phyloP scores from a whole-genome alignment of 371 early-diverging fungal species.

The Conidiobolus incongruus region DNA sequence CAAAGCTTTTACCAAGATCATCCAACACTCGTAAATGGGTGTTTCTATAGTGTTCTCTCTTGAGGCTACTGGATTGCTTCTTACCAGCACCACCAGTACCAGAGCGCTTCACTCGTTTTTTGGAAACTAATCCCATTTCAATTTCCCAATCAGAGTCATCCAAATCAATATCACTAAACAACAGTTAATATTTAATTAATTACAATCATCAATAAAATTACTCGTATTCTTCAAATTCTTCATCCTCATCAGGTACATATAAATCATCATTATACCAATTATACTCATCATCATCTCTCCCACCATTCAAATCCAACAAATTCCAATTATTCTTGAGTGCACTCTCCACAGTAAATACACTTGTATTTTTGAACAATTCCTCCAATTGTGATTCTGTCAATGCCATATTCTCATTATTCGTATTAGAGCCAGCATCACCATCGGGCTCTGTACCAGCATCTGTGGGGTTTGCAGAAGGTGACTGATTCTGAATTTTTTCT shows the following conservation, averaged over 20 bases:
- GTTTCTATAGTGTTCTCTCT: too few species aligned
- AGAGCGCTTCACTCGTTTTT: slow-evolving; percentile 10
- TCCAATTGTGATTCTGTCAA: slow-evolving; percentile 62
- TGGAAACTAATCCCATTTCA: slow-evolving; percentile 28
- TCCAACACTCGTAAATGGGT: too few species aligned
- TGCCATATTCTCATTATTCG: slow-evolving; percentile 6
- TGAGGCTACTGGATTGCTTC: too few species aligned
- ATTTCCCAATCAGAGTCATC: slow-evolving; percentile 71
- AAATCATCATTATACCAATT: too few species aligned
- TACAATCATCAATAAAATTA: slow-evolving; percentile 10
- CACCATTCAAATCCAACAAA: too few species aligned
- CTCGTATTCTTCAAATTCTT: slow-evolving; percentile 64
- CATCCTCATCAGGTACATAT: slow-evolving; percentile 26
- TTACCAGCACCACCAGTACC: too few species aligned
- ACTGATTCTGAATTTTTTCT: slow-evolving; percentile 62
- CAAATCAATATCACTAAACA: slow-evolving; percentile 36
- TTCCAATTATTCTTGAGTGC: too few species aligned
- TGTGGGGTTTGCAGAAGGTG: slow-evolving; percentile 18
- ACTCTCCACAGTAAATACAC: slow-evolving; percentile 62
- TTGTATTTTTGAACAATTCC: slow-evolving; percentile 72
- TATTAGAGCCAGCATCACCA: not conserved
- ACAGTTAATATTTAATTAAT: not conserved
- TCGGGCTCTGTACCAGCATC: not conserved
- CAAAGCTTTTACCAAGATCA: slow-evolving; percentile 26
- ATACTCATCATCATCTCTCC: too few species aligned